Conservation (phyloP, 78 protist species). For the Monosiga brevicollis region DNA sequence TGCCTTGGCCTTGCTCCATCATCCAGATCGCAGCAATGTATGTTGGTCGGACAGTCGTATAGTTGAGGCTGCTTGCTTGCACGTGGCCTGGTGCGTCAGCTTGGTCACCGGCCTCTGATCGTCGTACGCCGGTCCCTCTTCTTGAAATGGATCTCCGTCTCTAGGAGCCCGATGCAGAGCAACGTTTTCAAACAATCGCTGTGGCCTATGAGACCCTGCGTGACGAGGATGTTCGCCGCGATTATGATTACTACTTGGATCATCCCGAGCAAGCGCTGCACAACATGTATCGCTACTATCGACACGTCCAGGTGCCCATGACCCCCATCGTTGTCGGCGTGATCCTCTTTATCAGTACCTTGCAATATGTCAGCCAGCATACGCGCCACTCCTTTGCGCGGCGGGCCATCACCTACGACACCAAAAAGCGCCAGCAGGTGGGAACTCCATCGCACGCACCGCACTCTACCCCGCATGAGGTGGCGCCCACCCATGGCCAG, state of each 20-base stretch:
- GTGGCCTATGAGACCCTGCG: background rate
- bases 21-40: background rate
- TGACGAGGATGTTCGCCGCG: background rate
- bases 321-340: background rate
- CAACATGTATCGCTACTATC: background rate
- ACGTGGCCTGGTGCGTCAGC: too few species aligned
- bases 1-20: background rate
- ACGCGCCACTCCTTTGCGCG: background rate
- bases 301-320: background rate
- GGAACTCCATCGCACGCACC: background rate
- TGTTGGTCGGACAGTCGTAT: too few species aligned
- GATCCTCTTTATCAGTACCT: background rate
- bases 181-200: background rate
- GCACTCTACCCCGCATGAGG: too few species aligned
- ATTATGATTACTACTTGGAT: background rate
- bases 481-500: too few species aligned
- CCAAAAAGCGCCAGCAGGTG: background rate
- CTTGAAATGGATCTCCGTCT: too few species aligned
- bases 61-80: too few species aligned
- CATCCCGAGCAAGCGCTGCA: background rate
- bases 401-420: background rate
- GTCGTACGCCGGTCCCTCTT: too few species aligned
- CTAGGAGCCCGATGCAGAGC: background rate
- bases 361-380: background rate
- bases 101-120: too few species aligned